Base-by-base conservation (phyloP, 108 stramenopile genomes). In the Nitzschia putrida region DNA sequence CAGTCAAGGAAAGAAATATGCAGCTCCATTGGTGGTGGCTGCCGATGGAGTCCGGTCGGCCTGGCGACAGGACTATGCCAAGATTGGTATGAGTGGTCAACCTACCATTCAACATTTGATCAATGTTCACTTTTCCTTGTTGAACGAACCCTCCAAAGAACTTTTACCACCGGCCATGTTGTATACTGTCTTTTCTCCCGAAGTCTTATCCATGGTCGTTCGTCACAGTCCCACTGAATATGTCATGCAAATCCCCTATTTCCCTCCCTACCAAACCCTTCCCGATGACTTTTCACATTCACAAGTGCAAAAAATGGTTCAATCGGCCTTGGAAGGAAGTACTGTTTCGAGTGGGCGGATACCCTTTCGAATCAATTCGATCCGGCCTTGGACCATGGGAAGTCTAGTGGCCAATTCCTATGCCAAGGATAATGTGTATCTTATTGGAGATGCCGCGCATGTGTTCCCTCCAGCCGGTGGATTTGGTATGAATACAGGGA, bases 401-500 rank as follows among this genome's bases (percentile, higher is more conserved):
- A 83, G 89, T 37, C 68, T 82, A 45, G 85, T 91, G 14, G 90
- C 90, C 38, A 60, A 92, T 29, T 60, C 57, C 6, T 95, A 92
- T 72, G 22, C 74, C 55, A 42, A 73, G 12, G 42, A 68, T 11
- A 71, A 88, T 22, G 59, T 80, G 8, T 76, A 89, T 13, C 64
- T 96, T 50, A 91, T 82, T 6, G 97, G 97, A 5, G 97, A 98
- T 72, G 91, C 96, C 8, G 96, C 96, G 3, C 97, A 98, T 78
- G 88, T 88, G 11, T 98, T 97, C 71, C 96, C 97, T 10, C 97
- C 97, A 0, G 96, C 97, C 0, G 97, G 96, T 38, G 96, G 93
- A n/a, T 89, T 97, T 74, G 97, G 97, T 18, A 95, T 98, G 92
- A 98, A 98, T 74, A 95, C 96, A 0, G 97, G 97, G 1, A 49